A percentile compares a stretch with the other conserved stretches of the same genome.
These are phyloP conservation scores for Scheffersomyces illinoinensis DNA, from an alignment of 1,139 yeast genomes.

Conservation along the genomic window DNA sequence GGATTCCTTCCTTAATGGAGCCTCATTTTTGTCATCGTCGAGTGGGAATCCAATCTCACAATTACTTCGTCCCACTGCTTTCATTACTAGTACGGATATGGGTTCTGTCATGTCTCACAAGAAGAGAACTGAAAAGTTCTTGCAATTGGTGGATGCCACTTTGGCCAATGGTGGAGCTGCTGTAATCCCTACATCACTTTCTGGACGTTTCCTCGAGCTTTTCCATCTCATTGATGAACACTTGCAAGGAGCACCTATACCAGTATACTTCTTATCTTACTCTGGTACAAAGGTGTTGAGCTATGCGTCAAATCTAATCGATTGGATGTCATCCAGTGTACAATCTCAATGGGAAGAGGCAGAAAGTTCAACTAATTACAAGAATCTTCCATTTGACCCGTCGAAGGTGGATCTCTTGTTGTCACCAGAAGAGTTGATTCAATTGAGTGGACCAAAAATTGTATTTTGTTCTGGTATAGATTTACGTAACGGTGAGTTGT, in stretches of 20 bases:
- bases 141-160: constrained; percentile 64
- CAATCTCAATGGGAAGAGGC: constrained; percentile 76
- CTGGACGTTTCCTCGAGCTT: constrained; percentile 81
- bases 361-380: constrained; percentile 37
- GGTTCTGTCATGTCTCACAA: constrained; percentile 70
- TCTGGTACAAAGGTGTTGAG: constrained; percentile 78
- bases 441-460: constrained; percentile 71
- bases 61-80: constrained; percentile 76
- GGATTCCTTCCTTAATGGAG: constrained; percentile 80
- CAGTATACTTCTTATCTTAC: constrained; percentile 73
- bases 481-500: constrained; percentile 61
- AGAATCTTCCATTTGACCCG: constrained; percentile 74
- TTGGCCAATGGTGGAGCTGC: constrained; percentile 75
- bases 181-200: constrained; percentile 78
- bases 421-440: constrained; percentile 58
- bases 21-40: constrained; percentile 57
- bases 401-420: constrained; percentile 57
- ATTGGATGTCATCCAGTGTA: constrained; percentile 89
- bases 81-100: constrained; percentile 74
- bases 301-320: constrained; percentile 86
- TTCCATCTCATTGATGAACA: constrained; percentile 67
- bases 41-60: constrained; percentile 59
- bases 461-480: constrained; percentile 80
- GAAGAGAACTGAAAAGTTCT: constrained; percentile 63
- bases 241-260: constrained; percentile 58